Evolutionary conservation across 2,329 filamentous ascomycete genomes (phyloP).

Genomic region (Claviceps capensis): DNA sequence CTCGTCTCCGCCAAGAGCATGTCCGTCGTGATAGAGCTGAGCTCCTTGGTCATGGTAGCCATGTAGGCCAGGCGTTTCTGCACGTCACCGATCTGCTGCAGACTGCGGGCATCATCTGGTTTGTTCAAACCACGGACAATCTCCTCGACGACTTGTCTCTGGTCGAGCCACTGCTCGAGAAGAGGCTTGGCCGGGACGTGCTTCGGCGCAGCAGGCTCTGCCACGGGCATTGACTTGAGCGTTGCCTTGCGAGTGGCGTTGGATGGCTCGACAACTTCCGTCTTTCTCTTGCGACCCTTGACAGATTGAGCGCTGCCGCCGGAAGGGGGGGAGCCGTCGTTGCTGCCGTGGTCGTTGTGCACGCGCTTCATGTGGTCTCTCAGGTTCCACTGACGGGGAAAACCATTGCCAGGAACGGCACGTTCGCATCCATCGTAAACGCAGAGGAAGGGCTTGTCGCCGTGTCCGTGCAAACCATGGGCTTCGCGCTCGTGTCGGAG

Average conservation of each 20-base stretch:
- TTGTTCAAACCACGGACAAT: conserved; percentile 37
- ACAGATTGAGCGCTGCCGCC: conserved; percentile 17
- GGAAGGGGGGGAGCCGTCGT: conserved; percentile 27
- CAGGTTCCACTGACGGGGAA: conserved; percentile 90
- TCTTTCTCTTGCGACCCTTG: conserved; percentile 47
- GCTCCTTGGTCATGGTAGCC: conserved; percentile 29
- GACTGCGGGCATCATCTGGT: conserved; percentile 37
- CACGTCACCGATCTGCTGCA: conserved; percentile 38
- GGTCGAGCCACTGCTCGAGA: conserved; percentile 44
- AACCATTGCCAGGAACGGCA: conserved; percentile 68
- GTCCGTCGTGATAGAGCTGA: background rate
- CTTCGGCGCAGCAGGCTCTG: conserved; percentile 14
- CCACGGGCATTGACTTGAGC: conserved; percentile 25
- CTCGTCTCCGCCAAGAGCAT: background rate
- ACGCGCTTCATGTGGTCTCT: conserved; percentile 96
- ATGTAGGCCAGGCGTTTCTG: conserved; percentile 37
- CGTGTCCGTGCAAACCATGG: conserved; percentile 89
- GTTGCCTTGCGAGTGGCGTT: conserved; percentile 34
- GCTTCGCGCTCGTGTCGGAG: conserved; percentile 92
- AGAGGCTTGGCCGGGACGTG: conserved; percentile 25
- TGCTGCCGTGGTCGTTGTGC: conserved; percentile 49
- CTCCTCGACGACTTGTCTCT: conserved; percentile 48
- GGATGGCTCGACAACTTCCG: conserved; percentile 29
- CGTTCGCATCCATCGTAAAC: conserved; percentile 79
- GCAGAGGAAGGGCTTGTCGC: conserved; percentile 84